A percentile compares a stretch with the other conserved stretches of the same genome.
Evolutionary conservation across 139 green algal species (phyloP).

Genomic region (Chlamydomonas sp.): DNA sequence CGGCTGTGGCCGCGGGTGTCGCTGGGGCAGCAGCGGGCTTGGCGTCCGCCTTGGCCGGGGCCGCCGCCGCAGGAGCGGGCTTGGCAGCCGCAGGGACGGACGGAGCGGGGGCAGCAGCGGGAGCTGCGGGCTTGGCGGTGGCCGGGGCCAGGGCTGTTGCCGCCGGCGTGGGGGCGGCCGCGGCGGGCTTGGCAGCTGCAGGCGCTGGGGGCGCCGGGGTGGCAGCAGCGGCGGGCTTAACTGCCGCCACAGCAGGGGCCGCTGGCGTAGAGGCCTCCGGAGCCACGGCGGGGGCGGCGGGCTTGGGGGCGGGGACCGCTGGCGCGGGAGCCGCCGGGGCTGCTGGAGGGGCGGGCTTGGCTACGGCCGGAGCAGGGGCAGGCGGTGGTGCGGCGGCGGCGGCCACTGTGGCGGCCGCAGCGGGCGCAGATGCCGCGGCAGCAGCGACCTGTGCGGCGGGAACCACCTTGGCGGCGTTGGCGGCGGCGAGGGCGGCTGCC

Average conservation of each 20-base stretch:
- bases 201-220: too few species aligned
- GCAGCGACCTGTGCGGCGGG: too few species aligned
- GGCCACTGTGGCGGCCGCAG: not conserved
- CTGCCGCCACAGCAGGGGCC: not conserved
- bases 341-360: not conserved
- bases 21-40: not conserved
- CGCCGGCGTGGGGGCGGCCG: not conserved
- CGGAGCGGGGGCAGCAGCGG: not conserved
- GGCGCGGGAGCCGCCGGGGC: not conserved
- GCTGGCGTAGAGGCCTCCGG: not conserved
- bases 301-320: not conserved
- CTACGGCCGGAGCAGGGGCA: not conserved
- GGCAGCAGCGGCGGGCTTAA: not conserved
- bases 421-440: not conserved
- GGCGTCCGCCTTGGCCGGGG: not conserved
- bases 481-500: slow-evolving; percentile 1
- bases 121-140: not conserved
- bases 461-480: not conserved
- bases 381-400: not conserved
- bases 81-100: too few species aligned
- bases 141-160: not conserved
- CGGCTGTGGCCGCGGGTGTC: not conserved
- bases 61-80: too few species aligned
- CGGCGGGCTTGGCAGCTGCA: not conserved
- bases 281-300: not conserved